Evolutionary conservation across 164 flowering plant species (phyloP), one percentile per base, ranked within the genome.

Genomic region (Taxillus chinensis): DNA sequence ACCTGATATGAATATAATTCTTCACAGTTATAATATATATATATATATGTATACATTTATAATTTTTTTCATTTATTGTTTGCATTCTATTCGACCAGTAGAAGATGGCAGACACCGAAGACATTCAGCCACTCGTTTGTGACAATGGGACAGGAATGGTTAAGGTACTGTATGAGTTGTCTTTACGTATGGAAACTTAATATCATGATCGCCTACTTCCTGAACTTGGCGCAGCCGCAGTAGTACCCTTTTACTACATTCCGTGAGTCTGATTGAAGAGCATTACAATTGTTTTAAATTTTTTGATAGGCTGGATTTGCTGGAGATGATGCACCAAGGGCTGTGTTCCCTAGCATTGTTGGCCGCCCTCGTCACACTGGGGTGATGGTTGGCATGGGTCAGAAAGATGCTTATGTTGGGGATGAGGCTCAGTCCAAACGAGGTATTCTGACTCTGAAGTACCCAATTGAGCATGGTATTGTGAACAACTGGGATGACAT

Each of bases 331-430:
- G 89, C 89, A 50, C 89, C 89, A 48, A 69, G 89, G 45, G 89
- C 89, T 27, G 89, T 84, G 39, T 84, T 84, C 48, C 89, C 89
- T 14, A 84, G 89, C 67, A 84, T 84, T 65, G 89, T 84, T 8
- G 89, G 89, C 14, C 80, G 86, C 9, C 89, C 89, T 5, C 82
- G 89, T 59, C 89, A 82, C 69, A 84, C 89, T 3, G 89, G 89
- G 60, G 89, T 82, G 75, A 84, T 84, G 89, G 89, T 84, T 67
- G 89, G 89, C n/a, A 84, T 84, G 89, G 89, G 89, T 43, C 89
- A 84, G 72, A 84, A 84, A 61, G 89, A 84, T 74, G 86, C 89
- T 0, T 82, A 82, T 67, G 89, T 84, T 45, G 89, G 89, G 38
- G 90, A 83, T 71, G 91, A 85, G 65, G 91, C 91, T 59, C 86